Conservation (phyloP, 148 eudicot genomes). For the Talinum fruticosum region DNA sequence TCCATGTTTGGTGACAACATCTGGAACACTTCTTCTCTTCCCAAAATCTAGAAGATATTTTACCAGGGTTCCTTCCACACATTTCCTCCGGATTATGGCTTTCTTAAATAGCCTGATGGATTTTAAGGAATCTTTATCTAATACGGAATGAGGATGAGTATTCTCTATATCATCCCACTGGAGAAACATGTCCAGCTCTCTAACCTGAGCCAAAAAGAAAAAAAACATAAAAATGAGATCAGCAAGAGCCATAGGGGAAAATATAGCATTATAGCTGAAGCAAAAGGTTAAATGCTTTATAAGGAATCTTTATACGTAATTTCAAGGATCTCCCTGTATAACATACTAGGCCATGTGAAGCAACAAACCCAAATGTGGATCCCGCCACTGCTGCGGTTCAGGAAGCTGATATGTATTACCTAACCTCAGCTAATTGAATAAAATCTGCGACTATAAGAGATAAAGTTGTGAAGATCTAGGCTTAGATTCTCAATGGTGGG, state of each 20-base stretch:
- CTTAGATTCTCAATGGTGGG: background rate
- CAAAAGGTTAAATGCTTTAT: too few species aligned
- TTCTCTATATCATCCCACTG: constrained; percentile 92
- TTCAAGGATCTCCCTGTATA: background rate
- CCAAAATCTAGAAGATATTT: constrained; percentile 98
- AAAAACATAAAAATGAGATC: background rate
- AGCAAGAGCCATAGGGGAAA: constrained; percentile 10
- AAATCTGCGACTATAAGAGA: background rate
- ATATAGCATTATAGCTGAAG: constrained; percentile 2
- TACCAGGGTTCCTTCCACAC: constrained; percentile 48
- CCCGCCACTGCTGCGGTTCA: background rate
- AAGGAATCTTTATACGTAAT: too few species aligned
- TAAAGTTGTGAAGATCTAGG: background rate
- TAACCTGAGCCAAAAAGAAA: constrained; percentile 45
- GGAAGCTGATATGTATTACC: too few species aligned
- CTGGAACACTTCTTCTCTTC: constrained; percentile 83
- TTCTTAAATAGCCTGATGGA: constrained; percentile 75
- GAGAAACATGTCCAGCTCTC: constrained; percentile 79
- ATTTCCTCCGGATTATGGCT: constrained; percentile 66
- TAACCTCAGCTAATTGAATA: background rate
- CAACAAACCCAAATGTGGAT: background rate
- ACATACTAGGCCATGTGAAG: background rate
- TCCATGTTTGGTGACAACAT: constrained; percentile 74
- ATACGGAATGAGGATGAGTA: constrained; percentile 41
- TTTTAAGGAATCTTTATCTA: constrained; percentile 63